These are phyloP conservation scores for Podila clonocystis DNA, from an alignment of 192 early-diverging fungal species.

Conservation along the genomic window DNA sequence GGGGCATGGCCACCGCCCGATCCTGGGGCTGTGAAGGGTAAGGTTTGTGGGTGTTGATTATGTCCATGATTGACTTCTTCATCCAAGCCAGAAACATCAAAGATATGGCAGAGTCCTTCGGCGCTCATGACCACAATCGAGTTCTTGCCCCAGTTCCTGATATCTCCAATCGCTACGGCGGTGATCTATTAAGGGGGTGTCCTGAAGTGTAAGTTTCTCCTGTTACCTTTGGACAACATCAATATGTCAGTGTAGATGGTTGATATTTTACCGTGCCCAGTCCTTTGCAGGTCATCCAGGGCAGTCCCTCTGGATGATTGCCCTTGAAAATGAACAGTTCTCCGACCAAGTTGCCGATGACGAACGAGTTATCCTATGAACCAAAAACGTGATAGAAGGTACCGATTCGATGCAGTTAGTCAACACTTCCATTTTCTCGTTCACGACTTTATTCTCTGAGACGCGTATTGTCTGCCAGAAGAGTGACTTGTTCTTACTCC, in stretches of 20 bases:
- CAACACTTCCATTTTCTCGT: background rate
- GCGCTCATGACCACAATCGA: slow-evolving; percentile 67
- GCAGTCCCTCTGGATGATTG: slow-evolving; percentile 51
- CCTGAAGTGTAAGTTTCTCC: too few relatives aligned
- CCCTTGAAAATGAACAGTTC: slow-evolving; percentile 68
- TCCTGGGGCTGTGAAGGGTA: background rate
- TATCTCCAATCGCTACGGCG: slow-evolving; percentile 65
- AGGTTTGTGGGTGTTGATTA: background rate
- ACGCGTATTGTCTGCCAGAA: background rate
- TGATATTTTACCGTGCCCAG: slow-evolving; percentile 58
- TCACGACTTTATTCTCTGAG: background rate
- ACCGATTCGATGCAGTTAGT: background rate
- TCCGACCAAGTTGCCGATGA: slow-evolving; percentile 67
- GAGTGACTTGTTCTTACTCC: slow-evolving; percentile 42
- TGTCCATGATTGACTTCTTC: slow-evolving; percentile 10
- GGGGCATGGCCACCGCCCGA: slow-evolving; percentile 13
- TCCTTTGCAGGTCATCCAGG: slow-evolving; percentile 56
- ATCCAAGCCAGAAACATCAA: slow-evolving; percentile 55
- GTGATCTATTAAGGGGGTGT: slow-evolving; percentile 56
- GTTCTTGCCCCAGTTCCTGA: slow-evolving; percentile 65
- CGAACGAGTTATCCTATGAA: slow-evolving; percentile 65
- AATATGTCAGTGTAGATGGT: too few relatives aligned
- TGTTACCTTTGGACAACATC: too few relatives aligned
- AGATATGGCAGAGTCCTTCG: slow-evolving; percentile 66
- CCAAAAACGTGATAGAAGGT: background rate